A percentile compares a stretch with the other conserved stretches of the same genome.
Evolutionary conservation across 2,329 filamentous ascomycete species (phyloP).

Genomic region (Emydomyces testavorans): DNA sequence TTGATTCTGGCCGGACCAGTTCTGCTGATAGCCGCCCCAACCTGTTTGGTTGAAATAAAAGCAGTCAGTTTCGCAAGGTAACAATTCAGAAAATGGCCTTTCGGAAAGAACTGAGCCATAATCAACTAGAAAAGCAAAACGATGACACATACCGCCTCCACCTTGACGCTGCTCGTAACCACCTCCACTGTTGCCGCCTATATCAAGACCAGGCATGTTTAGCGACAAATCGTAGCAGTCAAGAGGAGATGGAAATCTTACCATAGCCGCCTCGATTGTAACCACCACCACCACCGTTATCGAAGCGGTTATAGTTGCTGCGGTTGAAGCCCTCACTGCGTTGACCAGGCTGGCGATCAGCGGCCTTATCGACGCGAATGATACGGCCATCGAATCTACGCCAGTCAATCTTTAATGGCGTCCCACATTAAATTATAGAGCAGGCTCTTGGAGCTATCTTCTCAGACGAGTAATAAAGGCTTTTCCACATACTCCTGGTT

Average conservation of each 20-base stretch:
- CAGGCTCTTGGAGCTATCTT: slow-evolving; percentile 15
- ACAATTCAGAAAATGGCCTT: background rate
- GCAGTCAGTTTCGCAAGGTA: background rate
- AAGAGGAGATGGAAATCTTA: slow-evolving; percentile 15
- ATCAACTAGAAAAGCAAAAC: background rate
- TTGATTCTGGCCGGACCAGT: slow-evolving; percentile 13
- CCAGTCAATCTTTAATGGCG: slow-evolving; percentile 17
- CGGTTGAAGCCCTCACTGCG: slow-evolving; percentile 43
- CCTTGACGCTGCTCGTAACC: slow-evolving; percentile 23
- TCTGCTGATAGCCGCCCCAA: slow-evolving; percentile 14
- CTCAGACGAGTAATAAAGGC: background rate
- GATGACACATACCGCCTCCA: slow-evolving; percentile 18
- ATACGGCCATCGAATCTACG: slow-evolving; percentile 79
- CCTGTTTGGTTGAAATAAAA: background rate
- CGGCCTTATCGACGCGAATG: slow-evolving; percentile 93
- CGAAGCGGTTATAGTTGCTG: slow-evolving; percentile 36
- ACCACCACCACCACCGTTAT: slow-evolving; percentile 25
- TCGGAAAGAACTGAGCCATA: background rate
- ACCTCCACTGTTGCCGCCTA: slow-evolving; percentile 16
- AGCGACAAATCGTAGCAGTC: too few relatives aligned
- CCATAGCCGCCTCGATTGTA: slow-evolving; percentile 26
- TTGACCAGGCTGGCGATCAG: slow-evolving; percentile 56
- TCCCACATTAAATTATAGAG: slow-evolving; percentile 13
- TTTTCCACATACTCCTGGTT: slow-evolving; percentile 54
- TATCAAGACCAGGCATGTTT: slow-evolving; percentile 6